Base-by-base conservation (phyloP, 768 basidiomycete genomes). In the Mycena sanguinolenta region DNA sequence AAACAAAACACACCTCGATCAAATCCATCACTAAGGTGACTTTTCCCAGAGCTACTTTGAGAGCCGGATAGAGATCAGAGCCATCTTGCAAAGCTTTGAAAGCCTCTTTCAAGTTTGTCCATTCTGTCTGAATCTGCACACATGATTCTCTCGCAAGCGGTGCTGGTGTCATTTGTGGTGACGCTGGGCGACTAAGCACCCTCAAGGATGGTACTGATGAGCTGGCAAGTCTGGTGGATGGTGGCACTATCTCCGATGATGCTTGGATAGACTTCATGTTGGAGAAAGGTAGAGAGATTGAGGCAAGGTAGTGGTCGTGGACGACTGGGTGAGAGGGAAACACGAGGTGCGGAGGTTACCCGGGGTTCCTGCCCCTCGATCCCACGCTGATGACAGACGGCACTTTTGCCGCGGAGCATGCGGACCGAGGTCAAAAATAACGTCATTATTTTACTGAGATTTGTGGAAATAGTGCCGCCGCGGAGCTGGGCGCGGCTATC, bases 1-100 rank as follows among this genome's bases (percentile, higher is more conserved):
- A 38, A 28, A 38, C 21, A 39, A 28, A 38, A 58, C 55, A n/a
- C 55, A 58, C 55, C 14, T 58, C 55, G 30, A 58, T 58, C 36
- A n/a, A 58, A 14, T 58, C 55, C 55, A 58, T 58, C 28, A 58
- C n/a, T 23, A 10, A 2, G 16, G 36, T 38, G 55, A 58, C 55
- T 58, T n/a, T 36, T 34, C 14, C 23, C 28, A 58, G 55, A 38
- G 55, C 55, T 10, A 28, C 55, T 28, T 58, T 58, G 36, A 58
- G 36, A 36, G 36, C 36, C 13, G 34, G 55, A 27, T 7, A 58
- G 36, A 58, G 55, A 17, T 58, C 55, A 36, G 36, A 58, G 55
- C 34, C 36, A 25, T 58, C 55, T 7, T 36, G 55, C 55, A 58
- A 21, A 28, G n/a, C 55, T 58, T 25, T 38, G 36, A 58, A 23